Base-by-base conservation (phyloP, 1,284 basidiomycete species). In the Ceratobasidium sp. region DNA sequence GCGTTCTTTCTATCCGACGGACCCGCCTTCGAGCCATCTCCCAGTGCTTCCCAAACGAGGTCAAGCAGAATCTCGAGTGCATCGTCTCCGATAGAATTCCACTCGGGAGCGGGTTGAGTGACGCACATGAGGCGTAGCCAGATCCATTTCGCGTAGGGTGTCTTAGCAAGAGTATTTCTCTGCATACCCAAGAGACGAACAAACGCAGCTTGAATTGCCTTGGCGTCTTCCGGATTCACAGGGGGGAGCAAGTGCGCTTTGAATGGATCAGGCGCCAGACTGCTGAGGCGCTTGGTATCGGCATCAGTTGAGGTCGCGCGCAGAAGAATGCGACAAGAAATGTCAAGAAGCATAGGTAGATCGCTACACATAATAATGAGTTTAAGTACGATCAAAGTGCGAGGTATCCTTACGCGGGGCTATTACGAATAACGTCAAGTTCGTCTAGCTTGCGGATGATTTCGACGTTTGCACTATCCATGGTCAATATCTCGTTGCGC, bases 391-490 rank as follows among this genome's bases (percentile, higher is more conserved):
- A 50, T 19, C 24, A 33, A 14, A 14, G 24, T 27, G 24, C 27
- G 51, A 31, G 50, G 36, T n/a, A 31, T 47, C 48, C 67, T 27
- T 29, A 57, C 67, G 67, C 31, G 57, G n/a, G 59, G 48, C 56
- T 72, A 31, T 62, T 72, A 11, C 33, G 44, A 22, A 72, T 72
- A 22, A 72, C 50, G 36, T 72, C 57, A 1, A 72, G 57, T 47
- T 72, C 69, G 69, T 72, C 57, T 31, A 72, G 48, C 53, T 47
- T 60, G 29, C 69, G 56, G n/a, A 72, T 51, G 5, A 57, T n/a
- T 7, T 62, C 47, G n/a, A 72, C 69, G 47, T 57, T 57, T 62
- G 59, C 56, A 19, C 60, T 54, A n/a, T 45, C 29, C 69, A 72
- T 72, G 27, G 69, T 72, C 31, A 72, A 57, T 15, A 72, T 62